These are phyloP conservation scores for Jacaranda mimosifolia DNA, from an alignment of 257 asterid species.

Conservation along the genomic window DNA sequence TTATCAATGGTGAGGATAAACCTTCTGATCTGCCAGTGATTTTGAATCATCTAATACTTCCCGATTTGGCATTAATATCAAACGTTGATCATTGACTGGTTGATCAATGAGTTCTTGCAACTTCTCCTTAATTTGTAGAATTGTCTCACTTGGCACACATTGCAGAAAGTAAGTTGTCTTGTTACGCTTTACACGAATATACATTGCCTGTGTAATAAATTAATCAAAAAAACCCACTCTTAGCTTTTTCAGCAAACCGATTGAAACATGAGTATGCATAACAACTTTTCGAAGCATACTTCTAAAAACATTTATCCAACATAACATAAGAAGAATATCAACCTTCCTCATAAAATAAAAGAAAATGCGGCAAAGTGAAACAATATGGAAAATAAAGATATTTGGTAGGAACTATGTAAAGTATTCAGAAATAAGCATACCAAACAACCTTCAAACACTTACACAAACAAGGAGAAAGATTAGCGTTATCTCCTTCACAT, in stretches of 20 bases:
- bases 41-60: slow-evolving; percentile 82
- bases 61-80: slow-evolving; percentile 61
- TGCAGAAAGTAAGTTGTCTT: slow-evolving; percentile 90
- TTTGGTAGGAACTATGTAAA: background rate
- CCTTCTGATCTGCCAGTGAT: slow-evolving; percentile 94
- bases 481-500: background rate
- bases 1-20: slow-evolving; percentile 31
- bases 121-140: slow-evolving; percentile 82
- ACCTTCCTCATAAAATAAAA: slow-evolving; percentile 21
- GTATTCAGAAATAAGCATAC: slow-evolving; percentile 5
- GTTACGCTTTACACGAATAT: slow-evolving; percentile 90
- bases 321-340: slow-evolving; percentile 4
- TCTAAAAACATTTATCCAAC: background rate
- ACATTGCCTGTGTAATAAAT: slow-evolving; percentile 69
- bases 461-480: slow-evolving; percentile 13
- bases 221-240: slow-evolving; percentile 22
- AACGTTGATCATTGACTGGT: slow-evolving; percentile 73
- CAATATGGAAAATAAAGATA: slow-evolving; percentile 7
- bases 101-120: slow-evolving; percentile 81
- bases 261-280: background rate
- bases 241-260: slow-evolving; percentile 25
- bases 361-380: background rate
- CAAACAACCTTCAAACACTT: slow-evolving; percentile 18
- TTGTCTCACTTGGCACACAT: slow-evolving; percentile 85
- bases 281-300: background rate